Evolutionary conservation across 1,139 yeast genomes (phyloP).

Genomic region (Hemisphaericaspora subhashii): DNA sequence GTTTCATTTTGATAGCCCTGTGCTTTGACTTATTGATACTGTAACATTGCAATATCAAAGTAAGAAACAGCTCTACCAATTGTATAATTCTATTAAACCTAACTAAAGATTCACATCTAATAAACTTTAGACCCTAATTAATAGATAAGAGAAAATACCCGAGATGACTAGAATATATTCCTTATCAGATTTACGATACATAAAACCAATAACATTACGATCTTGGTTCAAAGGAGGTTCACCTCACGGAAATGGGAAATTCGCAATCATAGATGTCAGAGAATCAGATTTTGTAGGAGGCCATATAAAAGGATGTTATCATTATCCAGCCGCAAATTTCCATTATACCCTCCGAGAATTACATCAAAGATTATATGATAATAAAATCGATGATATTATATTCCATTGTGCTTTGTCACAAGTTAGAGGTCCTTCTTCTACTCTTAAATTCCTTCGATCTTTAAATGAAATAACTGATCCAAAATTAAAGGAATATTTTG

Average conservation of each 20-base stretch:
- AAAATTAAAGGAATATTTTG: slow-evolving; percentile 21
- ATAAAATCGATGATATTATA: slow-evolving; percentile 54
- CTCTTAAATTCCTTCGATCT: slow-evolving; percentile 62
- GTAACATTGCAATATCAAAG: too few species aligned
- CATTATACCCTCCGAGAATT: slow-evolving; percentile 43
- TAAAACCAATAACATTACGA: slow-evolving; percentile 45
- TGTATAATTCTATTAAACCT: too few species aligned
- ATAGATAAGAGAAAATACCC: neutral
- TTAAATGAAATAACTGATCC: slow-evolving; percentile 39
- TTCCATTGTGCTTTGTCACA: slow-evolving; percentile 92
- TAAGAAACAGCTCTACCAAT: too few species aligned
- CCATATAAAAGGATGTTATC: slow-evolving; percentile 62
- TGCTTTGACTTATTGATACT: too few species aligned
- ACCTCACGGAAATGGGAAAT: slow-evolving; percentile 39
- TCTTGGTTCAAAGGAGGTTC: slow-evolving; percentile 44
- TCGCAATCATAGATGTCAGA: slow-evolving; percentile 81
- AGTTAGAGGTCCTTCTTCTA: slow-evolving; percentile 86
- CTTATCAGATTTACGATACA: slow-evolving; percentile 35
- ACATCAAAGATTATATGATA: slow-evolving; percentile 30
- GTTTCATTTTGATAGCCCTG: too few species aligned
- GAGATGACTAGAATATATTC: slow-evolving; percentile 21
- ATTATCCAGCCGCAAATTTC: slow-evolving; percentile 61
- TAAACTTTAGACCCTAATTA: too few species aligned
- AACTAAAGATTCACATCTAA: too few species aligned
- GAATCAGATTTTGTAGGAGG: slow-evolving; percentile 74